phyloP scores from a whole-genome alignment of 2,329 filamentous ascomycete species.

The Alternaria gaisen region DNA sequence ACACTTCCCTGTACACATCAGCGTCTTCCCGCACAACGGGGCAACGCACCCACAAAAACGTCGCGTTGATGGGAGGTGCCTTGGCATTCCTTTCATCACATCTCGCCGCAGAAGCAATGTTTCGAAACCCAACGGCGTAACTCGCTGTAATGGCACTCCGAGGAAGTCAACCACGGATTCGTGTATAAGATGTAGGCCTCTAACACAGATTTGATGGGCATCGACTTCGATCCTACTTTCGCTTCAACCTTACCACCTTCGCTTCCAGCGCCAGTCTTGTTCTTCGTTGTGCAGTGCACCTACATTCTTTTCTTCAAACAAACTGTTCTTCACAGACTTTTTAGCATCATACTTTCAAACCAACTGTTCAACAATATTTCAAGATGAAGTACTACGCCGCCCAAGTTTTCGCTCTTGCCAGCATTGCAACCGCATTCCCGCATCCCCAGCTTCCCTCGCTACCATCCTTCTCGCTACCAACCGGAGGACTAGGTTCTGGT shows the following conservation, averaged over 20 bases:
- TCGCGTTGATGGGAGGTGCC: background rate
- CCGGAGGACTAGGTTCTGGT: slow-evolving; percentile 5
- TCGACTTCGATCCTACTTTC: slow-evolving; percentile 17
- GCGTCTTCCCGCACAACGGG: background rate
- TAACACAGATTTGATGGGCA: background rate
- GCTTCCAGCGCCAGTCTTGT: background rate
- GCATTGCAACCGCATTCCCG: slow-evolving; percentile 33
- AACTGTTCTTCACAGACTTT: background rate
- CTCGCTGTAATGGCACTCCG: background rate
- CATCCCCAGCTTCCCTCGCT: slow-evolving; percentile 28
- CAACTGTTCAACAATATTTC: background rate
- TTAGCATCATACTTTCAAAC: background rate
- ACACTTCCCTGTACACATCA: background rate
- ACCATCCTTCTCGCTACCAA: slow-evolving; percentile 22
- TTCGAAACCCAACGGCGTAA: background rate
- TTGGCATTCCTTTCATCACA: slow-evolving; percentile 2
- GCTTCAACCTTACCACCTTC: slow-evolving; percentile 5
- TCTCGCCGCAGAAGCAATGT: background rate
- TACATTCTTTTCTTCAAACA: slow-evolving; percentile 18
- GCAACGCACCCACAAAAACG: background rate
- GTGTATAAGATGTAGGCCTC: slow-evolving; percentile 4
- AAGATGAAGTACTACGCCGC: slow-evolving; percentile 40
- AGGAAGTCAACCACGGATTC: background rate
- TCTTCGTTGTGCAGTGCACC: slow-evolving; percentile 32
- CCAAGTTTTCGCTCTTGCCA: slow-evolving; percentile 29